A percentile compares a stretch with the other conserved stretches of the same genome.
These are phyloP conservation scores for Escallonia herrerae DNA, from an alignment of 129 eudicot species.

Conservation along the genomic window DNA sequence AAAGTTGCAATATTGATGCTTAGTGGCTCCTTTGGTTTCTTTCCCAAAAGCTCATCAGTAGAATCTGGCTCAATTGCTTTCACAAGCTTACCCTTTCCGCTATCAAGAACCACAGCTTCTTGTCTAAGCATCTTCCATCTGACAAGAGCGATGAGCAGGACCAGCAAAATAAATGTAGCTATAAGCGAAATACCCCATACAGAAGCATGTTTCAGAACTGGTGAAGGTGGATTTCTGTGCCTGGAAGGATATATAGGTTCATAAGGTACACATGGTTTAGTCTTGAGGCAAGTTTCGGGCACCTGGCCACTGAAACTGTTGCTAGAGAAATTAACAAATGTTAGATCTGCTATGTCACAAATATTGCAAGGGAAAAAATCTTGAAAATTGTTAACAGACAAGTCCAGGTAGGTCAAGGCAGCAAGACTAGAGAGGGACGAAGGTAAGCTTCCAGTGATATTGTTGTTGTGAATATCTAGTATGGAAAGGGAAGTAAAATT, in stretches of 20 bases:
- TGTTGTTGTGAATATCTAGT: conserved; percentile 75
- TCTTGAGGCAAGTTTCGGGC: conserved; percentile 52
- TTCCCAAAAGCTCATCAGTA: conserved; percentile 46
- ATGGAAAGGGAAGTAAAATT: conserved; percentile 61
- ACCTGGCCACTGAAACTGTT: conserved; percentile 50
- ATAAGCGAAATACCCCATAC: conserved; percentile 42
- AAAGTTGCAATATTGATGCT: conserved; percentile 93
- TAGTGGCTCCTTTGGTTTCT: conserved; percentile 61
- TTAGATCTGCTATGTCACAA: conserved; percentile 57
- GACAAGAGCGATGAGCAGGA: conserved; percentile 32
- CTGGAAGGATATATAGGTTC: conserved; percentile 23
- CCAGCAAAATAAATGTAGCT: conserved; percentile 26
- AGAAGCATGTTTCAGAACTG: conserved; percentile 37
- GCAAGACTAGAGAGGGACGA: conserved; percentile 43
- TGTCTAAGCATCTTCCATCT: conserved; percentile 34
- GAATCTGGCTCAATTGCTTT: conserved; percentile 28
- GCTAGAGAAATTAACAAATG: conserved; percentile 46
- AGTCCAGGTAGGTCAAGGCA: conserved; percentile 75
- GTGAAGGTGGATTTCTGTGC: conserved; percentile 18
- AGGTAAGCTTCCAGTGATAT: conserved; percentile 60
- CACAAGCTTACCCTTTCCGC: conserved; percentile 35
- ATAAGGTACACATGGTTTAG: conserved; percentile 30
- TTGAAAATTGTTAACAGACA: conserved; percentile 57
- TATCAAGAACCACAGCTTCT: conserved; percentile 25
- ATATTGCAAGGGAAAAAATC: conserved; percentile 58